A percentile compares a stretch with the other conserved stretches of the same genome.
These are phyloP conservation scores for Skeletonema costatum DNA, from an alignment of 108 stramenopile genomes.

Conservation along the genomic window DNA sequence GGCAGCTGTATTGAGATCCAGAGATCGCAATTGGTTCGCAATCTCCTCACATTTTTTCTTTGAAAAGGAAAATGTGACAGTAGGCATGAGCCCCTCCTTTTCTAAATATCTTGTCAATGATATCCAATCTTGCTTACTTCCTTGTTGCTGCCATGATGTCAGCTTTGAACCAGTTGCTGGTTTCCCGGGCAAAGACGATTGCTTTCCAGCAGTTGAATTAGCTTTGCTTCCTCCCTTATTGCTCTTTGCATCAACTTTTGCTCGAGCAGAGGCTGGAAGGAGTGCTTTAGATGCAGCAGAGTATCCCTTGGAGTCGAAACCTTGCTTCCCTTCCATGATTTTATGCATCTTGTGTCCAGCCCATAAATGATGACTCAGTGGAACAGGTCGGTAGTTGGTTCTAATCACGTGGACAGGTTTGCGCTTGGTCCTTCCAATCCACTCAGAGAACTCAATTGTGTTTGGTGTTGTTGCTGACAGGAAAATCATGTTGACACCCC, in stretches of 20 bases:
- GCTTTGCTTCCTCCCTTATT: constrained; percentile 49
- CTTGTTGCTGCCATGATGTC: constrained; percentile 82
- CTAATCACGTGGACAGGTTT: constrained; percentile 92
- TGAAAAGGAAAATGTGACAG: constrained; percentile 97
- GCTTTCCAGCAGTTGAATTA: constrained; percentile 32
- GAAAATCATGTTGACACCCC: constrained; percentile 94
- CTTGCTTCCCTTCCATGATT: constrained; percentile 80
- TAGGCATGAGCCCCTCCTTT: constrained; percentile 90
- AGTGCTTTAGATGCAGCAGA: constrained; percentile 73
- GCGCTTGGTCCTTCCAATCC: constrained; percentile 93
- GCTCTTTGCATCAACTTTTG: constrained; percentile 35
- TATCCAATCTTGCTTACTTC: constrained; percentile 81
- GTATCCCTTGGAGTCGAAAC: constrained; percentile 80
- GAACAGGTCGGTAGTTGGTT: constrained; percentile 93
- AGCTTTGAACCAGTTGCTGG: constrained; percentile 54
- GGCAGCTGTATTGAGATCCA: constrained; percentile 87
- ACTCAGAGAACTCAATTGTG: constrained; percentile 94
- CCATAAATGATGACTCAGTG: constrained; percentile 91
- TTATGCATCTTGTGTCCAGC: constrained; percentile 85
- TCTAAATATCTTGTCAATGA: constrained; percentile 81
- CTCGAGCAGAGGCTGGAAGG: constrained; percentile 56
- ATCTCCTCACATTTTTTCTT: constrained; percentile 97
- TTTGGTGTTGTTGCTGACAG: constrained; percentile 97
- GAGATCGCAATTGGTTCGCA: constrained; percentile 80
- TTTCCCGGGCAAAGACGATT: constrained; percentile 14